Evolutionary conservation across 257 asterid species (phyloP).

Genomic region (Nicotiana benthamiana): DNA sequence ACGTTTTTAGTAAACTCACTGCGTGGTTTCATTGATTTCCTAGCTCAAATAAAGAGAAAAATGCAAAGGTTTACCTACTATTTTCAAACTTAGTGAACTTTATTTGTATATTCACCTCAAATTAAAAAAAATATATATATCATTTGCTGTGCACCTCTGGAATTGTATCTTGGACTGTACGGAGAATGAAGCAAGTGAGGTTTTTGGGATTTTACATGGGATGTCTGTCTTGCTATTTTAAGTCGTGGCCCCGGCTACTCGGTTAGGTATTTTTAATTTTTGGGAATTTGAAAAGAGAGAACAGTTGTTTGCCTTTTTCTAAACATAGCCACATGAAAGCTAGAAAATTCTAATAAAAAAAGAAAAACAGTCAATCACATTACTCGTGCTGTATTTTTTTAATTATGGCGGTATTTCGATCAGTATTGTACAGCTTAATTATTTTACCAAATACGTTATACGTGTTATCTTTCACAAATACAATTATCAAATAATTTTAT

Average conservation of each 20-base stretch:
- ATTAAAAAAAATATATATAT: no score
- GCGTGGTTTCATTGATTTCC: background rate
- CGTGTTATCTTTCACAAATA: background rate
- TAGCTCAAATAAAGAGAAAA: background rate
- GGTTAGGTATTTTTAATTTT: background rate
- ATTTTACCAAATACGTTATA: background rate
- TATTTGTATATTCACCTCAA: background rate
- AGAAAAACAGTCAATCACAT: background rate
- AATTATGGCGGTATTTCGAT: background rate
- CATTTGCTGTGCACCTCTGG: background rate
- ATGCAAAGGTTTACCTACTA: background rate
- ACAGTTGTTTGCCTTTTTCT: constrained; percentile 7
- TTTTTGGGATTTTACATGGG: background rate
- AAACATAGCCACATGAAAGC: constrained; percentile 18
- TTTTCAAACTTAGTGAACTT: background rate
- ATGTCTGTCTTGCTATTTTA: background rate
- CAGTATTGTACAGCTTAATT: background rate
- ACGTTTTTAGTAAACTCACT: no score
- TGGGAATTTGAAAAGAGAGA: constrained; percentile 10
- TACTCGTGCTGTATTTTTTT: background rate
- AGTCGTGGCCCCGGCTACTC: background rate
- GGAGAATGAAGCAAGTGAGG: background rate
- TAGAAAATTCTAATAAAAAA: background rate
- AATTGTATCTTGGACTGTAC: background rate
- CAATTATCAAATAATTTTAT: background rate